These are phyloP conservation scores for Escallonia herrerae DNA, from an alignment of 129 eudicot genomes.

Conservation along the genomic window DNA sequence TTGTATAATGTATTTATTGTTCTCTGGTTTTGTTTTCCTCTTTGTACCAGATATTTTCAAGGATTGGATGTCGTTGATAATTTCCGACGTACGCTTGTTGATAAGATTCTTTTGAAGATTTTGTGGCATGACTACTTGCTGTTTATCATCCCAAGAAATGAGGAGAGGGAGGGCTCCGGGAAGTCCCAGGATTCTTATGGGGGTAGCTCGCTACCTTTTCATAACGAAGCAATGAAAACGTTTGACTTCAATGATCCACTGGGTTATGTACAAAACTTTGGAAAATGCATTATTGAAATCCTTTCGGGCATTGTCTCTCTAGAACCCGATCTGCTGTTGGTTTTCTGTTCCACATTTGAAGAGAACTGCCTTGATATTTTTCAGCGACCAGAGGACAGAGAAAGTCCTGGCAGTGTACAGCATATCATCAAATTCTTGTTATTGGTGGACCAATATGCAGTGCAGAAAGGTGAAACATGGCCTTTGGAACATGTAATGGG, in stretches of 20 bases:
- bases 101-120: conserved; percentile 59
- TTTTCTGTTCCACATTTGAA: conserved; percentile 55
- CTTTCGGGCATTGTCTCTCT: conserved; percentile 53
- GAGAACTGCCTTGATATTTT: conserved; percentile 50
- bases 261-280: conserved; percentile 46
- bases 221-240: conserved; percentile 26
- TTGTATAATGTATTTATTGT: background rate
- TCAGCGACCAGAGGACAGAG: conserved; percentile 33
- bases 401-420: conserved; percentile 26
- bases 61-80: conserved; percentile 40
- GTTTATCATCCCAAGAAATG: conserved; percentile 21
- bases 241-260: conserved; percentile 27
- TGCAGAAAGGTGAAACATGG: conserved; percentile 72
- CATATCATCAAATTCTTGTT: conserved; percentile 47
- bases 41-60: conserved; percentile 46
- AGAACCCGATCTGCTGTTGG: conserved; percentile 39
- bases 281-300: conserved; percentile 64
- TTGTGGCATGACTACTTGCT: conserved; percentile 63
- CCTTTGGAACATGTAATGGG: conserved; percentile 67
- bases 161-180: conserved; percentile 16
- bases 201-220: conserved; percentile 5
- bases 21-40: conserved; percentile 10
- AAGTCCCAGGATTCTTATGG: conserved; percentile 5
- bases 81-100: conserved; percentile 42
- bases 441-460: conserved; percentile 53